Base-by-base conservation (phyloP, 768 basidiomycete genomes). In the Melanogaster broomeanus region DNA sequence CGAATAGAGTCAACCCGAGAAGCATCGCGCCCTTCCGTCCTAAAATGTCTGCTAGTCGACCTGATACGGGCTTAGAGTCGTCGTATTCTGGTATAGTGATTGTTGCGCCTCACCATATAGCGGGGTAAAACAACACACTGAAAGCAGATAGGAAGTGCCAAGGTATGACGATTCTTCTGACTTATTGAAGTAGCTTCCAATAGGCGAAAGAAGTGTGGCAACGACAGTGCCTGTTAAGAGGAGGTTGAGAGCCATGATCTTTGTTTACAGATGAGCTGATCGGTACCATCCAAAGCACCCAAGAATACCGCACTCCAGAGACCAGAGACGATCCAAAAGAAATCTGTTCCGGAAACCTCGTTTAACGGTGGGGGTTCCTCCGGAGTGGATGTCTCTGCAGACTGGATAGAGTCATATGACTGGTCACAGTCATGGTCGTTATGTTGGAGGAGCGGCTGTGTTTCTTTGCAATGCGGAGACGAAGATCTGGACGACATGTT, bases 121-220 rank as follows among this genome's bases (percentile, higher is more conserved):
- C 52, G 92, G 93, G 19, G 93, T 93, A 68, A 94, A 93, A 72
- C 90, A 93, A 63, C 92, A 93, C 35, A 93, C 83, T 47, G 89
- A 91, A 40, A 94, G 76, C 57, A 95, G 74, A 73, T 94, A 94
- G 12, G 90, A 81, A 12, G 92, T 93, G 28, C 90, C 94, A 52
- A 97, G 85, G 69, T 95, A 94, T 1, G 89, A 89, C 13, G 90
- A 80, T 57, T 88, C 83, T 62, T 87, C 83, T 31, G 85, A 86
- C 66, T 86, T 87, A 62, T 84, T 77, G 71, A 92, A 94, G 63
- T 88, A 80, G 63, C 88, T 91, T 47, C 91, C 92, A 57, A 94
- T 93, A 50, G 90, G 88, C 37, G 87, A 82, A 52, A 91, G 73
- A 44, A 94, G 78, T 2, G 92, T 94, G 24, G 91, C 92, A 53